A percentile compares a stretch with the other conserved stretches of the same genome.
phyloP scores from a whole-genome alignment of 148 eudicot species.

The Camellia japonica region DNA sequence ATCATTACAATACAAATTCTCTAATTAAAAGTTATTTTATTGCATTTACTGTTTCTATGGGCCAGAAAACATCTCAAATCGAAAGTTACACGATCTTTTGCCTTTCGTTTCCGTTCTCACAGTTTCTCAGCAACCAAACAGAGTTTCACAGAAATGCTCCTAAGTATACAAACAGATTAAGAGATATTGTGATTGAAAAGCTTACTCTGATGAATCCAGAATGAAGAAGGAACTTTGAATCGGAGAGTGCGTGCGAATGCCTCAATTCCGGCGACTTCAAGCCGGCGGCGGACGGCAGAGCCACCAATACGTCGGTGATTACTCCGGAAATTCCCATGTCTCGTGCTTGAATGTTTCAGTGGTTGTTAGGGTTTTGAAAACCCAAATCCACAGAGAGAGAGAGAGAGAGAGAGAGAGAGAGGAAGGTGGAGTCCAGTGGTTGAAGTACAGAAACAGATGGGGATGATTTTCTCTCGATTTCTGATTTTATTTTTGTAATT shows the following conservation, averaged over 20 bases:
- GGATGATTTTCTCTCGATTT: not conserved
- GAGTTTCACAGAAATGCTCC: not conserved
- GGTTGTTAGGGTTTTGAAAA: slow-evolving; percentile 4
- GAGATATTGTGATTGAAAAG: no score
- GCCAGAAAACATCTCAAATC: not conserved
- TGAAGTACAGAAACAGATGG: not conserved
- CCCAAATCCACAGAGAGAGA: not conserved
- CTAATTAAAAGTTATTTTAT: not conserved
- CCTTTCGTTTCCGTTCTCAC: not conserved
- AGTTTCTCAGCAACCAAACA: slow-evolving; percentile 15
- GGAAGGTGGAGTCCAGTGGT: not conserved
- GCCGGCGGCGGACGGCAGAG: slow-evolving; percentile 31
- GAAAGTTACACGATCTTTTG: not conserved
- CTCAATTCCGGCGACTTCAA: slow-evolving; percentile 38
- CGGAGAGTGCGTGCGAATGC: slow-evolving; percentile 21
- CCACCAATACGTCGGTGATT: slow-evolving; percentile 45
- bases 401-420: not conserved
- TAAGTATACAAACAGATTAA: not conserved
- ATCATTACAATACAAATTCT: not conserved
- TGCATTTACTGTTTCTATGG: not conserved
- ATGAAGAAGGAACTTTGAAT: slow-evolving; percentile 26
- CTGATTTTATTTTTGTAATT: slow-evolving; percentile 25
- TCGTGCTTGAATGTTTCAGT: not conserved
- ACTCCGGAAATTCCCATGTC: slow-evolving; percentile 49
- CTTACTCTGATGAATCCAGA: slow-evolving; percentile 30